Conservation (phyloP, 257 asterid genomes). For the Salvia miltiorrhiza region DNA sequence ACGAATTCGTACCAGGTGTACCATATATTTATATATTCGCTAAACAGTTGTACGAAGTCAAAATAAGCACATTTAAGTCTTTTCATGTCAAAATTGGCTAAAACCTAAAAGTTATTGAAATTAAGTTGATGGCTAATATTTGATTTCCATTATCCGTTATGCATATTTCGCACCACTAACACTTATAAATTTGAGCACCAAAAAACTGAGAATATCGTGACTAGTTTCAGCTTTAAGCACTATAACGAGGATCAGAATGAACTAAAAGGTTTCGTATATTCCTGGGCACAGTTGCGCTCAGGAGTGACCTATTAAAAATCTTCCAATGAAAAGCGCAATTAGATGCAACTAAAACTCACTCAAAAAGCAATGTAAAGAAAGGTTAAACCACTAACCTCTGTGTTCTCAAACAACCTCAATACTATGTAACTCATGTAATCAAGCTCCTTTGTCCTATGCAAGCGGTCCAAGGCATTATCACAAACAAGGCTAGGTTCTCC, state of each 20-base stretch:
- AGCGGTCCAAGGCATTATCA: slow-evolving; percentile 82
- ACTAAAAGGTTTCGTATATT: not conserved
- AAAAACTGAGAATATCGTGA: not conserved
- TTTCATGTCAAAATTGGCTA: too few species aligned
- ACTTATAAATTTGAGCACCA: not conserved
- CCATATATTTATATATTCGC: too few species aligned
- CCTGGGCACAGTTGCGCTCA: not conserved
- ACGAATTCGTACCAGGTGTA: too few species aligned
- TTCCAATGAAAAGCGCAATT: not conserved
- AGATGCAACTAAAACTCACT: not conserved
- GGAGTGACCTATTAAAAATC: not conserved
- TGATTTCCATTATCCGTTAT: too few species aligned
- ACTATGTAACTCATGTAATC: slow-evolving; percentile 99
- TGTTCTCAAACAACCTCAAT: slow-evolving; percentile 87
- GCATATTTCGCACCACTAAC: too few species aligned
- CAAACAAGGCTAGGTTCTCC: slow-evolving; percentile 89
- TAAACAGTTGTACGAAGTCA: too few species aligned
- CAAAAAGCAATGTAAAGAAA: not conserved
- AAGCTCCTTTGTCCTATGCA: slow-evolving; percentile 84
- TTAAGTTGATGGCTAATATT: too few species aligned
- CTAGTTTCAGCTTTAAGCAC: not conserved
- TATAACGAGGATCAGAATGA: not conserved
- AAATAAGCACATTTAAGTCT: too few species aligned
- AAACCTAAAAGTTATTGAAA: too few species aligned
- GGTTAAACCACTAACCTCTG: slow-evolving; percentile 58